These are phyloP conservation scores for Aspergillus fructus DNA, from an alignment of 2,329 filamentous ascomycete species.

Conservation along the genomic window DNA sequence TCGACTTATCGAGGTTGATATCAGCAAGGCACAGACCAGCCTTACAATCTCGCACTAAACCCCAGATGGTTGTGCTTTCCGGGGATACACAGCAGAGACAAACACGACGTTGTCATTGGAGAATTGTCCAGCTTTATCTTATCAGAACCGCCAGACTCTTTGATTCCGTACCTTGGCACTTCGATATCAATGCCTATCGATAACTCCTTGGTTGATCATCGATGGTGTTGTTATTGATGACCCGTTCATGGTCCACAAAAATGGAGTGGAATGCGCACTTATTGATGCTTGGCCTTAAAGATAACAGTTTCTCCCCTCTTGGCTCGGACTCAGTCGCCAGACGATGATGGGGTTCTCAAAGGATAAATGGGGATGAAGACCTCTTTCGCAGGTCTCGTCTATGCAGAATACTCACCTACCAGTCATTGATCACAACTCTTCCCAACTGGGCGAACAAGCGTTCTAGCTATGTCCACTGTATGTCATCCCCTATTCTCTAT, in stretches of 20 bases:
- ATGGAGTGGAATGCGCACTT: background rate
- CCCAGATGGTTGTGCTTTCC: conserved; percentile 12
- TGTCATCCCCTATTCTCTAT: background rate
- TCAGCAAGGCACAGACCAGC: background rate
- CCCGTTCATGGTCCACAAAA: background rate
- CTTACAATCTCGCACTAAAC: conserved; percentile 9
- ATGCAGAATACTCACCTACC: background rate
- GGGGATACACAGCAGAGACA: background rate
- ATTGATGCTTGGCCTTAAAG: conserved; percentile 9
- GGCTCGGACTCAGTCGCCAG: conserved; percentile 6
- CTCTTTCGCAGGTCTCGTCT: background rate
- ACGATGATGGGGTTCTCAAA: background rate
- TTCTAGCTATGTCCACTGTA: conserved; percentile 8
- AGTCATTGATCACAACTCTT: background rate
- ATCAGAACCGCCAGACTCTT: background rate
- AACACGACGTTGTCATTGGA: conserved; percentile 7
- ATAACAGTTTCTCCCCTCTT: conserved; percentile 11
- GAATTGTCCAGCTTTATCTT: conserved; percentile 7
- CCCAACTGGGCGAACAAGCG: background rate
- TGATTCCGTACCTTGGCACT: conserved; percentile 5
- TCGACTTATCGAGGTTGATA: background rate
- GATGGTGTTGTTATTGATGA: background rate
- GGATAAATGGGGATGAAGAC: conserved; percentile 5
- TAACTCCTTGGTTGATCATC: background rate
- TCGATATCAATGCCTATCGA: background rate